A percentile compares a stretch with the other conserved stretches of the same genome.
These are phyloP conservation scores for Choricystis sp. DNA, from an alignment of 139 green algal species.

Conservation along the genomic window DNA sequence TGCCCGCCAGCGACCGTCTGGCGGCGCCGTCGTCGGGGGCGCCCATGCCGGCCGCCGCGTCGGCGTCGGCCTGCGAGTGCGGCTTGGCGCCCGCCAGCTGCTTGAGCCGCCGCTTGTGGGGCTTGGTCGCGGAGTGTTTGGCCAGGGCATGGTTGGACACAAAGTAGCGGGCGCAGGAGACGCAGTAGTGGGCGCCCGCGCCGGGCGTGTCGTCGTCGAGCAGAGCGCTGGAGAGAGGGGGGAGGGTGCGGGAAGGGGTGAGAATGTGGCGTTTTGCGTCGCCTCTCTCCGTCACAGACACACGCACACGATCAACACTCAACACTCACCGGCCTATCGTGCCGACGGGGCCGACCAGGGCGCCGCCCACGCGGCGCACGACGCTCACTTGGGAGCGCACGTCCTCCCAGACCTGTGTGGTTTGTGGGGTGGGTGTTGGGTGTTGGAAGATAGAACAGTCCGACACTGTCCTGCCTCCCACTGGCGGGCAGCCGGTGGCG, in stretches of 20 bases:
- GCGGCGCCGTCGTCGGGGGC: conserved; percentile 47
- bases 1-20: background rate
- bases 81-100: conserved; percentile 39
- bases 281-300: background rate
- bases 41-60: conserved; percentile 56
- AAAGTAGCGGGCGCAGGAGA: conserved; percentile 21
- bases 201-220: conserved; percentile 65
- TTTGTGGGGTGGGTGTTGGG: background rate
- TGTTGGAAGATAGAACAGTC: too few species aligned
- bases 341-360: conserved; percentile 35
- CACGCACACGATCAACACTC: background rate
- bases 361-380: conserved; percentile 18
- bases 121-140: conserved; percentile 45
- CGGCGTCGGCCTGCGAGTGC: conserved; percentile 66
- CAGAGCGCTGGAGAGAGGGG: conserved; percentile 23
- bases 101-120: conserved; percentile 59
- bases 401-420: conserved; percentile 62
- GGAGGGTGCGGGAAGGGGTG: background rate
- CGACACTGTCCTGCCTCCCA: too few species aligned
- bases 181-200: conserved; percentile 27
- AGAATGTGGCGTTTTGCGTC: background rate
- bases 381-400: conserved; percentile 35
- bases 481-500: too few species aligned
- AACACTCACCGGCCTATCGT: conserved; percentile 41
- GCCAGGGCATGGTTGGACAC: conserved; percentile 27